Evolutionary conservation across 495 filamentous ascomycete species (phyloP).

Genomic region (Neurospora intermedia): DNA sequence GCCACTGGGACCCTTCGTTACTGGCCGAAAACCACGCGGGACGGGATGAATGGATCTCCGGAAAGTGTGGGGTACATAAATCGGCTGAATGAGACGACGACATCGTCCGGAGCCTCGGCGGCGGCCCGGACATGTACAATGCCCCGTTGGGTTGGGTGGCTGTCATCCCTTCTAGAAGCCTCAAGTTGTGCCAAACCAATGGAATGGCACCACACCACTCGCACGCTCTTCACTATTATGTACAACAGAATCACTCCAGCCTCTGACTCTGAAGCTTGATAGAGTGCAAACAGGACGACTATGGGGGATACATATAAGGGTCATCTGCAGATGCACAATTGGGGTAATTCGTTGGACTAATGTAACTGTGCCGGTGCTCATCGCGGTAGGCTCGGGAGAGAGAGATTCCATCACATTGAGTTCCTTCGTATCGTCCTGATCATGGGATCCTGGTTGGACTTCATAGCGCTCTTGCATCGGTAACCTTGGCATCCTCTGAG

Average conservation of each 20-base stretch:
- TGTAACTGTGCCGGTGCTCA: background rate
- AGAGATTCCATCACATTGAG: background rate
- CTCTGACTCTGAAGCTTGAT: background rate
- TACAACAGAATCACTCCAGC: background rate
- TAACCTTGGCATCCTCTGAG: background rate
- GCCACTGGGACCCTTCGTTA: background rate
- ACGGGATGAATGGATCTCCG: constrained; percentile 3
- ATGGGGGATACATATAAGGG: background rate
- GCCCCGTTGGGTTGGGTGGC: background rate
- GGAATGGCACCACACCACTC: background rate
- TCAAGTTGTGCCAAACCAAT: background rate
- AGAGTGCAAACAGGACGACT: background rate
- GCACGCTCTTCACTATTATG: background rate
- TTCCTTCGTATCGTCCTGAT: background rate
- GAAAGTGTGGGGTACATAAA: constrained; percentile 6
- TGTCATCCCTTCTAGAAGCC: background rate
- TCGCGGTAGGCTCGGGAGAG: background rate
- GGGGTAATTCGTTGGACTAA: background rate
- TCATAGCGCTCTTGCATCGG: background rate
- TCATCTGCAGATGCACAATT: background rate
- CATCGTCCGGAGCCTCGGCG: background rate
- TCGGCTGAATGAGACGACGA: background rate
- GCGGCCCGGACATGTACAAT: background rate
- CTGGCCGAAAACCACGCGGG: background rate
- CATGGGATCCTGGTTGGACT: background rate